phyloP scores from a whole-genome alignment of 305 asterid genomes.

The Nicotiana rustica region DNA sequence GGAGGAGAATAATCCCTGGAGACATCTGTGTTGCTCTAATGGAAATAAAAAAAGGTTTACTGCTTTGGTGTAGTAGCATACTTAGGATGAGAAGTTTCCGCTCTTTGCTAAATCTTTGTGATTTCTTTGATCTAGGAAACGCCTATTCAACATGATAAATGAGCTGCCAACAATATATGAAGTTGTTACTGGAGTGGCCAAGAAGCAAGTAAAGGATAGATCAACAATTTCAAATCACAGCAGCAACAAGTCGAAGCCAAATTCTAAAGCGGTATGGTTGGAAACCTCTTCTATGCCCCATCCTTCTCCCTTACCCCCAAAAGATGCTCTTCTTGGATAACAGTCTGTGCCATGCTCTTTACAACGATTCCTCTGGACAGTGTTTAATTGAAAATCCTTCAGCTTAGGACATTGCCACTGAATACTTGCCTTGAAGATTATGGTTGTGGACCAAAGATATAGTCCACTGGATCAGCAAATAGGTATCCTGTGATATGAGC shows the following conservation, averaged over 20 bases:
- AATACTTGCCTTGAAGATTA: background rate
- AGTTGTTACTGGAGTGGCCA: constrained; percentile 55
- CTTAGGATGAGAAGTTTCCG: background rate
- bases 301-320: constrained; percentile 15
- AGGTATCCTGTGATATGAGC: constrained; percentile 15
- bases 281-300: constrained; percentile 6
- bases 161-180: constrained; percentile 60
- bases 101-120: constrained; percentile 20
- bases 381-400: constrained; percentile 27
- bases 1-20: constrained; percentile 1
- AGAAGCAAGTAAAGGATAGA: constrained; percentile 50
- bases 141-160: constrained; percentile 56
- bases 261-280: constrained; percentile 45
- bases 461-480: background rate
- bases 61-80: background rate
- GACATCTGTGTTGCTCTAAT: background rate
- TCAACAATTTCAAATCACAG: constrained; percentile 48
- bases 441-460: background rate
- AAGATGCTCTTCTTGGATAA: constrained; percentile 13
- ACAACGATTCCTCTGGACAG: background rate
- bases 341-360: background rate
- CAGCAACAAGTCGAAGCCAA: constrained; percentile 57
- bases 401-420: constrained; percentile 6
- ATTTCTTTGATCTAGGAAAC: constrained; percentile 48
- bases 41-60: background rate